Evolutionary conservation across 305 asterid species (phyloP), one percentile per base, ranked within the genome.

Genomic region (Fraxinus ornus): DNA sequence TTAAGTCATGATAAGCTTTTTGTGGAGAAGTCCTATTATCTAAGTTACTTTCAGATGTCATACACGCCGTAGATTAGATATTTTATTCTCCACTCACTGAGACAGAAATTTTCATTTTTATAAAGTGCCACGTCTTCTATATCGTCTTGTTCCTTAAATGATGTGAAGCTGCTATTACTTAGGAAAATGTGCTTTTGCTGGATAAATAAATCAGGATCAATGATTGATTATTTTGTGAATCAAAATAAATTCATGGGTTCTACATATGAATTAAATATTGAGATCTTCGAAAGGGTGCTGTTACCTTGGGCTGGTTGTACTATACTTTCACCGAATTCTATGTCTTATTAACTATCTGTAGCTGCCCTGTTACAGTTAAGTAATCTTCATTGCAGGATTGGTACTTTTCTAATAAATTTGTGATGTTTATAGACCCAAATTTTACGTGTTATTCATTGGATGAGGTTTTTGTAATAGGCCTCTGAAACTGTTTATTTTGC

Each of bases 401-500:
- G 21, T 71, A n/a, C 24, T 71, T 33, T 17, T 36, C 76, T 71
- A 32, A 71, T 33, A 28, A 6, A 70, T 52, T 55, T 73, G 28
- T 2, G 36, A 62, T 55, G 44, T 73, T 21, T 80, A 7, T 24
- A n/a, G 68, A 73, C n/a, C 19, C 60, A 26, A 28, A 5, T 5
- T 41, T 21, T 15, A 28, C 73, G n/a, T 79, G 28, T 44, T 10
- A 28, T 71, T 62, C 19, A 5, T 8, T 7, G 30, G 62, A 32
- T 77, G 81, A 62, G 83, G 76, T 87, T 78, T 55, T 41, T 83
- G 68, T 70, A 72, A 74, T 72, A 68, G 77, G 26, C 82, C 81
- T 88, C 88, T 86, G 86, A 82, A 84, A 81, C 82, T 85, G 79
- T 82, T 81, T 75, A 74, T 86, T 82, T 84, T 88, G 79, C 82